Conservation (phyloP, 305 asterid genomes). For the Solanum chacoense region DNA sequence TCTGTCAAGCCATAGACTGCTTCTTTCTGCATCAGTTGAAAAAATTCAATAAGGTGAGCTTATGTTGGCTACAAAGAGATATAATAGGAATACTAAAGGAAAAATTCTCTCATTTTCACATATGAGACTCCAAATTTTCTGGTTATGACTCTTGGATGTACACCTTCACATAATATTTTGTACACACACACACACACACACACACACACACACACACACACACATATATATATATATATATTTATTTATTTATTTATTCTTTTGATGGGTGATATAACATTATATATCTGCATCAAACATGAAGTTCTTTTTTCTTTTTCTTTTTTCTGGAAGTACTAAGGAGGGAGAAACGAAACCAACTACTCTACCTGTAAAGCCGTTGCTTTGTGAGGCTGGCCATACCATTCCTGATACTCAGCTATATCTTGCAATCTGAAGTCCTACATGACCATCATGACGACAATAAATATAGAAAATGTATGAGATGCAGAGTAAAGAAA, state of each 20-base stretch:
- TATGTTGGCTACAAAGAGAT: not conserved
- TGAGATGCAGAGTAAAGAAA: not conserved
- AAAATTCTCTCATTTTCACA: not conserved
- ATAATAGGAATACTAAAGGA: not conserved
- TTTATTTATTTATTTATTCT: not conserved
- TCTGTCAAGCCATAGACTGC: conserved; percentile 93
- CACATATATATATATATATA: not conserved
- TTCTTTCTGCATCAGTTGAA: conserved; percentile 52
- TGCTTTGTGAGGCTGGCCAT: conserved; percentile 88
- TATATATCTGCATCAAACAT: not conserved
- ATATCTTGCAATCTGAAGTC: conserved; percentile 80
- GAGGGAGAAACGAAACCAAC: not conserved
- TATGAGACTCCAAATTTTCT: not conserved
- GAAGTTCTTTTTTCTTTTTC: not conserved
- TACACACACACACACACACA: no score
- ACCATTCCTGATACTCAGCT: conserved; percentile 88
- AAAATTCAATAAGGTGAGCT: not conserved
- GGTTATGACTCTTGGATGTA: not conserved
- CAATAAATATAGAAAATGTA: not conserved
- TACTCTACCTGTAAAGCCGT: conserved; percentile 60
- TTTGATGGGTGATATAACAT: not conserved
- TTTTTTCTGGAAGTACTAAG: not conserved
- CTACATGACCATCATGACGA: conserved; percentile 30
- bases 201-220: no score
- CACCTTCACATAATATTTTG: not conserved